These are phyloP conservation scores for Salix caprea DNA, from an alignment of 345 rosid genomes.

Conservation along the genomic window DNA sequence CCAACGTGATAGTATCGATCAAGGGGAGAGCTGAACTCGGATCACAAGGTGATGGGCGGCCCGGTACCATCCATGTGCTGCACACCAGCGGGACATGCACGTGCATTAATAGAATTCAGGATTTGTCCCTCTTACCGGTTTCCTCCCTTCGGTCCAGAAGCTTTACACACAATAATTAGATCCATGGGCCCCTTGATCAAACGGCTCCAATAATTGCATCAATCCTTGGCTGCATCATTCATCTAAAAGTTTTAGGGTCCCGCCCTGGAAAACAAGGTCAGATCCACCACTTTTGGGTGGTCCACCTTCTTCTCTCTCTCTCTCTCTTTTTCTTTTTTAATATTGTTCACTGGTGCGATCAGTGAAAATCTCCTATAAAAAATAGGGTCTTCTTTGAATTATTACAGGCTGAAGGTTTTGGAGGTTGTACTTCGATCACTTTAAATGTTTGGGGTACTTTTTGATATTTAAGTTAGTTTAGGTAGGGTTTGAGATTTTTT, in stretches of 20 bases:
- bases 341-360: too few relatives aligned
- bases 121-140: not conserved
- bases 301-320: not conserved
- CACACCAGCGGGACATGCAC: conserved; percentile 10
- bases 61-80: conserved; percentile 1
- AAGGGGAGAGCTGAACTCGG: not conserved
- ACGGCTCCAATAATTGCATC: conserved; percentile 32
- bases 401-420: too few relatives aligned
- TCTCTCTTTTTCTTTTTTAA: too few relatives aligned
- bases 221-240: conserved; percentile 3
- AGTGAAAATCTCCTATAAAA: too few relatives aligned
- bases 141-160: too few relatives aligned
- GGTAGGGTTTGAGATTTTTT: too few relatives aligned
- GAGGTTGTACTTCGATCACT: too few relatives aligned
- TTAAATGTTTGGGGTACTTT: too few relatives aligned
- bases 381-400: too few relatives aligned
- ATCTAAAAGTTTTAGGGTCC: conserved; percentile 16
- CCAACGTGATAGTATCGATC: not conserved
- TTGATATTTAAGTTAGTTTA: too few relatives aligned
- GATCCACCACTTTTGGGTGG: not conserved
- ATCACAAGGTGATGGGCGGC: not conserved
- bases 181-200: conserved; percentile 15
- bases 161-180: not conserved
- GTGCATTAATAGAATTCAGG: not conserved
- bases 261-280: not conserved